These are phyloP conservation scores for Dothistroma pini DNA, from an alignment of 2,329 filamentous ascomycete species.

Conservation along the genomic window DNA sequence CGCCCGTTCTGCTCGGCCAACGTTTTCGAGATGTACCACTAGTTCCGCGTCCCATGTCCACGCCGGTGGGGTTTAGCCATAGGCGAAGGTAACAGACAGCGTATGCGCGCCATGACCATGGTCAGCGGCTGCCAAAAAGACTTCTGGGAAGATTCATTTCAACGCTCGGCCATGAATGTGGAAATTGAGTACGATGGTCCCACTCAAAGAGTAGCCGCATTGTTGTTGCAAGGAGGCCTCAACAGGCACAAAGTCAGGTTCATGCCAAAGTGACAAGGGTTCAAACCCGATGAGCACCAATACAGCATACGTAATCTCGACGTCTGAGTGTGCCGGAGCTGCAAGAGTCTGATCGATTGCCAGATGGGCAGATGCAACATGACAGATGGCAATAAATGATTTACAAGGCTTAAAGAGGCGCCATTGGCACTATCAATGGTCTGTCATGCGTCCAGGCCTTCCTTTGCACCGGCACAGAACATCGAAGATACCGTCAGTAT, in stretches of 20 bases:
- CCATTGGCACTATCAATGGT: too few species aligned
- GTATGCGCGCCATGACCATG: slow-evolving; percentile 11
- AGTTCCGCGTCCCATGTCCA: slow-evolving; percentile 14
- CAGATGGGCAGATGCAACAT: too few species aligned
- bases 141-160: slow-evolving; percentile 6
- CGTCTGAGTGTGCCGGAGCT: too few species aligned
- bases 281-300: not conserved
- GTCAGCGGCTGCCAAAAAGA: slow-evolving; percentile 1
- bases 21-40: slow-evolving; percentile 16
- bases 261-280: not conserved
- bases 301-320: not conserved
- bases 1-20: slow-evolving; percentile 16
- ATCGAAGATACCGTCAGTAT: too few species aligned
- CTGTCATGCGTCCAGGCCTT: too few species aligned
- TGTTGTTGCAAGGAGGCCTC: not conserved
- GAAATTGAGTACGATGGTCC: not conserved
- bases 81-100: slow-evolving; percentile 3
- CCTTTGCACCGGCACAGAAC: too few species aligned
- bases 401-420: too few species aligned
- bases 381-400: too few species aligned
- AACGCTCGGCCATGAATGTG: slow-evolving; percentile 2
- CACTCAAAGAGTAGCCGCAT: not conserved
- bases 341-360: too few species aligned
- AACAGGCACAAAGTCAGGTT: slow-evolving; percentile 5
- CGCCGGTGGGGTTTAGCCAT: slow-evolving; percentile 15